Evolutionary conservation across 805 yeast species (phyloP).

Genomic region (Wickerhamiella parazyma): DNA sequence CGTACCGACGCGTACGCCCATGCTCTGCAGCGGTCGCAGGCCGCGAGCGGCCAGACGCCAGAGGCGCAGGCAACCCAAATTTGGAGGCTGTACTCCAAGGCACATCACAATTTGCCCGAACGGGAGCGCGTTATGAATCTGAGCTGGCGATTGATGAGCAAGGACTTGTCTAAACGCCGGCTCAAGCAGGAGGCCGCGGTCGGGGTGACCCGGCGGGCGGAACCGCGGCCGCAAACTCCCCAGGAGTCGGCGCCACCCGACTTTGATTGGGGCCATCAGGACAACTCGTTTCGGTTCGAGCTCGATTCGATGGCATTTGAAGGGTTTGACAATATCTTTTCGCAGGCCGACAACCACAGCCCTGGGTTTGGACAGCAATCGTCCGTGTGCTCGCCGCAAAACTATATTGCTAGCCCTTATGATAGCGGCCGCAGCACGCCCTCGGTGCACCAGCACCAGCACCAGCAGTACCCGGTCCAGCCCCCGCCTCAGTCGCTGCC

Average conservation of each 20-base stretch:
- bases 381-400: slow-evolving; percentile 5
- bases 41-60: not conserved
- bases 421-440: slow-evolving; percentile 8
- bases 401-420: slow-evolving; percentile 4
- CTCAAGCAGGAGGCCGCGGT: not conserved
- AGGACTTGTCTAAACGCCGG: not conserved
- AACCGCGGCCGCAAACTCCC: not conserved
- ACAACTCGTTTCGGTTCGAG: slow-evolving; percentile 10
- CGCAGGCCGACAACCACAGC: not conserved
- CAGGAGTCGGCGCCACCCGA: not conserved
- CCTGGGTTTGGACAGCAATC: not conserved
- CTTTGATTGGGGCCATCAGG: not conserved
- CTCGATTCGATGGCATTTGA: slow-evolving; percentile 10
- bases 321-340: slow-evolving; percentile 9
- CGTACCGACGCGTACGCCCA: slow-evolving; percentile 1
- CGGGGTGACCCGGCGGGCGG: not conserved
- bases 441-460: not conserved
- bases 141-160: slow-evolving; percentile 71
- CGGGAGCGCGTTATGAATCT: slow-evolving; percentile 67
- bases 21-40: not conserved
- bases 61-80: slow-evolving; percentile 33
- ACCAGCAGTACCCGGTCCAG: too few species aligned
- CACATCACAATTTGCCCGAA: slow-evolving; percentile 62
- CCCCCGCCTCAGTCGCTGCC: too few species aligned
- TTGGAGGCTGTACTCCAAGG: slow-evolving; percentile 74